These are phyloP conservation scores for Chytridium lagenaria DNA, from an alignment of 371 early-diverging fungal species.

Conservation along the genomic window DNA sequence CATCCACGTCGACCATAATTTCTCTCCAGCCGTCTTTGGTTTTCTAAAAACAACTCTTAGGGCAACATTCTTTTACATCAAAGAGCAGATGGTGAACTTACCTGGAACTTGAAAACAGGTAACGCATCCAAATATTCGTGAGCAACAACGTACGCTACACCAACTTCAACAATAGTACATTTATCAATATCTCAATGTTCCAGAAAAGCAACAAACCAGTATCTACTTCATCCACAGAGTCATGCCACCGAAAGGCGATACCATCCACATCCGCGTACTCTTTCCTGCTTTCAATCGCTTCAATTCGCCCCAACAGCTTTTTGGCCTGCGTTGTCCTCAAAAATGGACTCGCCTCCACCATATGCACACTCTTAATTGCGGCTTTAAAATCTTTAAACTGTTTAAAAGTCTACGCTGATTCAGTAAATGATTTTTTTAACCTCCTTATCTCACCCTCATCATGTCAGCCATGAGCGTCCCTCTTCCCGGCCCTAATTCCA, in stretches of 20 bases:
- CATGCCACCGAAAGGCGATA: constrained; percentile 69
- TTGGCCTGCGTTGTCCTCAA: constrained; percentile 72
- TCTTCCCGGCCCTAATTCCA: constrained; percentile 94
- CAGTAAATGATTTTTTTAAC: neutral
- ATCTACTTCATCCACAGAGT: constrained; percentile 70
- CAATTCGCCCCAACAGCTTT: constrained; percentile 22
- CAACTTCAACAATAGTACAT: neutral
- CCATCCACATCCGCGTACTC: neutral
- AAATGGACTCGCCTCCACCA: constrained; percentile 85
- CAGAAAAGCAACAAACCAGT: constrained; percentile 47
- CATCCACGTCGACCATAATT: constrained; percentile 84
- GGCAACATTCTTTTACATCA: no score
- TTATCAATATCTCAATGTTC: constrained; percentile 6
- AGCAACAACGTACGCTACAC: constrained; percentile 70
- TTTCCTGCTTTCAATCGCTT: neutral
- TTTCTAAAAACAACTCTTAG: constrained; percentile 55
- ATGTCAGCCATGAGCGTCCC: constrained; percentile 95
- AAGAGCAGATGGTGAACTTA: no score
- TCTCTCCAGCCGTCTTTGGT: constrained; percentile 87
- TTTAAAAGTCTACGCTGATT: constrained; percentile 11
- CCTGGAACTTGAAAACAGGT: constrained; percentile 87
- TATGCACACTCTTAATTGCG: constrained; percentile 62
- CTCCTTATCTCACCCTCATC: constrained; percentile 65
- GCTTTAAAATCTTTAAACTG: constrained; percentile 15
- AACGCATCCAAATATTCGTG: constrained; percentile 98